Evolutionary conservation across 2,329 filamentous ascomycete genomes (phyloP), one percentile per base, ranked within the genome.

Genomic region (Alternaria postmessia): DNA sequence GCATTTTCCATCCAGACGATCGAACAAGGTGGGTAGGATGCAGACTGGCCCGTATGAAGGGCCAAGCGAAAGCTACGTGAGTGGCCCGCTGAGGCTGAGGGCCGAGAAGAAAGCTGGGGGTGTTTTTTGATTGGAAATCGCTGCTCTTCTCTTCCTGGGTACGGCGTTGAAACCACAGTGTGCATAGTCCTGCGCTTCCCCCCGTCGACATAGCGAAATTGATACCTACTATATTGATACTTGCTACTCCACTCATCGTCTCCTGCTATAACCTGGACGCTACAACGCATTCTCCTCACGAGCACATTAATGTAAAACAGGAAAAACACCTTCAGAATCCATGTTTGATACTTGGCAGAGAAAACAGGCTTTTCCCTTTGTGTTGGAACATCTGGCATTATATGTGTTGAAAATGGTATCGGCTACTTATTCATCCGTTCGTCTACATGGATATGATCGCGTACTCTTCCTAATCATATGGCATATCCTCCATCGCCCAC

Each of bases 151-250:
- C 52, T 36, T 57, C 57, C 56, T 54, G 47, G 49, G 39, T 41
- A 52, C 14, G 60, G 60, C 60, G 60, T 60, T 63, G 47, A 57
- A 60, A 57, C 42, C 52, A 56, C 38, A 51, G 48, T 48, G 53
- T 43, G 48, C 48, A 57, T 53, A 54, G 43, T 51, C 26, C 48
- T 49, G 59, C 44, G 54, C 54, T 46, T 60, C 54, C 49, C 32
- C 43, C 14, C 38, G 49, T 57, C 38, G 12, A 54, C 43, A 53
- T 43, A 22, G 32, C 60, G 49, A 47, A 62, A 57, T 61, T 51
- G 57, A 54, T 51, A 63, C 43, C 57, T 53, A 43, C 42, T 57
- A 30, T 43, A 48, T 56, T 20, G 38, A 39, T 20, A 39, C 38
- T n/a, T 39, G 12, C 38, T 41, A 22, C 30, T 51, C 20, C 26